Evolutionary conservation across 805 yeast species (phyloP), one percentile per base, ranked within the genome.

Genomic region (Candida sakaeoensis): DNA sequence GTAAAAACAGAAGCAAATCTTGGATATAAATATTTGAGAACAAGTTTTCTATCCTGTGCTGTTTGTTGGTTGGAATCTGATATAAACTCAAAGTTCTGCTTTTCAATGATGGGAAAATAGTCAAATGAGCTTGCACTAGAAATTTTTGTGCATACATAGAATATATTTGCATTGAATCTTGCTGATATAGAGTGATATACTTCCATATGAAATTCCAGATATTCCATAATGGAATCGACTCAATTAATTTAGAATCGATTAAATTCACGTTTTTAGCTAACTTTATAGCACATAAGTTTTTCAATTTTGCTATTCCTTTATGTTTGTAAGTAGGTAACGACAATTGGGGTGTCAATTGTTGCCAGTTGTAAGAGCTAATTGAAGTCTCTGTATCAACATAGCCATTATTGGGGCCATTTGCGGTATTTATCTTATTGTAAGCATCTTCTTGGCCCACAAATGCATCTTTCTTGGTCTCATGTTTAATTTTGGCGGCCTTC

Each of bases 11-110:
- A 2, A 45, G 47, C 3, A 67, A 33, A 13, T 58, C 61, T 14
- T 29, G 17, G 3, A 65, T 29, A 15, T 48, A 41, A 8, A 61
- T 48, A 41, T 67, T 66, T 16, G 52, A 44, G 40, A 61, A 65
- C 5, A 68, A 28, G 34, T 57, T 65, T 32, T 68, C 73, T 18
- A 68, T 36, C 28, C 74, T 45, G 51, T 68, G 70, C 17, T 33
- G 42, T 15, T 33, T 25, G 10, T 41, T 33, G 8, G 39, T 42
- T 2, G 54, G 54, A 10, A 51, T 43, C 12, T 38, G 36, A 13
- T 30, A 39, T 16, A 38, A 16, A 24, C 46, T 51, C 8, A 55
- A 40, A 2, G 51, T 48, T 18, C 39, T 33, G 14, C 32, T 41
- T 15, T 36, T 26, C 36, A 65, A 71, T 32, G 63, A 53, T 21